Base-by-base conservation (phyloP, 2,329 filamentous ascomycete genomes). In the Dothiorella sarmentorum region DNA sequence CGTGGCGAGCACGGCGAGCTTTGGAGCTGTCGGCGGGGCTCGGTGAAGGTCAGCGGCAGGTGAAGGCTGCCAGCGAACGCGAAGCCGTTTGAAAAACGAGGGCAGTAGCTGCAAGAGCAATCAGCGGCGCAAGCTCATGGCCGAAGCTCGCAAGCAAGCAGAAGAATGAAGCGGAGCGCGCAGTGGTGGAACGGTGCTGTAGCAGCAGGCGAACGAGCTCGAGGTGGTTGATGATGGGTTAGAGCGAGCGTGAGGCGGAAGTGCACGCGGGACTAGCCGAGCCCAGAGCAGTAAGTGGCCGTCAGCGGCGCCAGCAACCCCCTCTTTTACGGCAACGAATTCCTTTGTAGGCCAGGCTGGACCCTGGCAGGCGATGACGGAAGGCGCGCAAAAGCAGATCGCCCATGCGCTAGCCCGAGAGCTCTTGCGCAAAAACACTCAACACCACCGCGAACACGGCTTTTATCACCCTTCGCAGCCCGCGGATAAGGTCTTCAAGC, bases 341-440 rank as follows among this genome's bases (percentile, higher is more conserved):
- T 35, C 3, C n/a, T n/a, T n/a, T n/a, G n/a, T n/a, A n/a, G n/a
- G 10, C 11, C 29, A 15, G 11, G 18, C 9, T 52, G 49, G 49
- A 53, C 49, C 49, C 49, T 53, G 49, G 49, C 33, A 27, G 27
- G 15, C 35, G 35, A 53, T 53, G 49, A 53, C 49, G 49, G 49
- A 53, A 53, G 49, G 49, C 49, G 47, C 47, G 29, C 29, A 24
- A 51, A 53, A 29, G 43, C 43, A 31, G 26, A 31, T 45, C 43
- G 43, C 35, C 20, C 5, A 11, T n/a, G 49, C 49, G 7, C 22
- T 38, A 26, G 49, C 49, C 35, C 24, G 24, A 40, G 49, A 53
- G 49, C 35, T 52, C 42, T 44, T 40, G n/a, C 40, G 53, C n/a
- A 40, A 45, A 56, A 45, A 27, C 42, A 26, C 18, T 17, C 20